Conservation (phyloP, 805 yeast genomes). For the Sungouiella blattae region DNA sequence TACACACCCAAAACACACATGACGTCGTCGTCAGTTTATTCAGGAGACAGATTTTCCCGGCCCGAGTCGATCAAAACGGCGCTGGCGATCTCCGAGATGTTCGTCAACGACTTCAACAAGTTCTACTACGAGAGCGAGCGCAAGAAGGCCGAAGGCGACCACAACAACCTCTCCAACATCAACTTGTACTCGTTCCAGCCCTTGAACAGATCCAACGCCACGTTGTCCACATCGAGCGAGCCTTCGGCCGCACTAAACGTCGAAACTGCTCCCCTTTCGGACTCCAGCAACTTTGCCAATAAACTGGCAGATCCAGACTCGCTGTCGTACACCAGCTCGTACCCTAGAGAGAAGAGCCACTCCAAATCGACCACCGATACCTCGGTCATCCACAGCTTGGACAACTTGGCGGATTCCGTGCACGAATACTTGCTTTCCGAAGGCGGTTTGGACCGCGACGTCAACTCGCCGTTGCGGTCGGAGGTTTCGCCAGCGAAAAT, state of each 20-base stretch:
- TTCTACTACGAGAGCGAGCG: slow-evolving; percentile 14
- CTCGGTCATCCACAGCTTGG: slow-evolving; percentile 25
- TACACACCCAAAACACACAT: not conserved
- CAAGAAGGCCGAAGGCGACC: slow-evolving; percentile 5
- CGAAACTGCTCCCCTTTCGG: not conserved
- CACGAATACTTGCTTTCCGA: slow-evolving; percentile 13
- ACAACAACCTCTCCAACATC: slow-evolving; percentile 11
- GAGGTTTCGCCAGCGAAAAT: too few species aligned
- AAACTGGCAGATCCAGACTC: not conserved
- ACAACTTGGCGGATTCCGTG: slow-evolving; percentile 25
- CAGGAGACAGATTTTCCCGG: too few species aligned
- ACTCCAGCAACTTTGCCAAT: not conserved
- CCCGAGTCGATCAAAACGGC: too few species aligned
- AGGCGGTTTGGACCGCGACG: too few species aligned
- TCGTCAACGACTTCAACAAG: slow-evolving; percentile 22
- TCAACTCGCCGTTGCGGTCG: too few species aligned
- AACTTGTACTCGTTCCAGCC: slow-evolving; percentile 28
- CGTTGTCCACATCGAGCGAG: slow-evolving; percentile 19
- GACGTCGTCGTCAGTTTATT: not conserved
- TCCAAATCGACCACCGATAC: slow-evolving; percentile 23
- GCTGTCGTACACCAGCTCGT: not conserved
- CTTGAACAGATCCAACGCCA: slow-evolving; percentile 28
- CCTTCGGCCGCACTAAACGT: not conserved
- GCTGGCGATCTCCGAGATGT: not conserved
- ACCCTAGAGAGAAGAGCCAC: too few species aligned